Evolutionary conservation across 108 stramenopile genomes (phyloP).

Genomic region (Nitzschia sp.): DNA sequence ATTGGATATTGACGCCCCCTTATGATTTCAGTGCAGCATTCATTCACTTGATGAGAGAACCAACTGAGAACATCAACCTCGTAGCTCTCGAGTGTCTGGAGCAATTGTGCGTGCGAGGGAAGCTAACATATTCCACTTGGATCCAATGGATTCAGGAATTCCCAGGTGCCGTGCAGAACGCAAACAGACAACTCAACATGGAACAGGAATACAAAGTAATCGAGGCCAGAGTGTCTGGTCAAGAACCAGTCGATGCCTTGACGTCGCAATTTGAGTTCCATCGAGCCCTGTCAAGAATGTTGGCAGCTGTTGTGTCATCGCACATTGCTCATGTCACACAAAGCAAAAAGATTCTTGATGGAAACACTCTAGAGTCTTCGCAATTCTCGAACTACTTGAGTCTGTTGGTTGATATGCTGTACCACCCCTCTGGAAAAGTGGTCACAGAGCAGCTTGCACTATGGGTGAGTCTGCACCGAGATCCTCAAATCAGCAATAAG

Average conservation of each 20-base stretch:
- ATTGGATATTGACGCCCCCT: conserved; percentile 63
- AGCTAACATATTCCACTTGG: conserved; percentile 71
- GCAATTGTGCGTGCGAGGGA: conserved; percentile 64
- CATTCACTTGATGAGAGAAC: conserved; percentile 74
- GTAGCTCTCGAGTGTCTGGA: conserved; percentile 68
- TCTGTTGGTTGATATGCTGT: conserved; percentile 70
- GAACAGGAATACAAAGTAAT: conserved; percentile 41
- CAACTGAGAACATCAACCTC: conserved; percentile 59
- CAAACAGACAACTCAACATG: conserved; percentile 46
- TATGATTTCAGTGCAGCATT: conserved; percentile 69
- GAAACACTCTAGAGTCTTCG: conserved; percentile 5
- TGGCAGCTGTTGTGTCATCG: conserved; percentile 60
- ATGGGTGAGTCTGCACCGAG: conserved; percentile 72
- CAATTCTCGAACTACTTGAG: conserved; percentile 53
- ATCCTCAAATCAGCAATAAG: conserved; percentile 63
- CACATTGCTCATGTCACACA: conserved; percentile 72
- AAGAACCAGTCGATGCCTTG: conserved; percentile 41
- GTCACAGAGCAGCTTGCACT: conserved; percentile 69
- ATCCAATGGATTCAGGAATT: conserved; percentile 62
- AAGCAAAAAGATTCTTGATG: conserved; percentile 59
- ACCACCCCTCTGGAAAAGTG: conserved; percentile 77
- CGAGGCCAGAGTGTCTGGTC: conserved; percentile 19
- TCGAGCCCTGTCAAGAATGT: conserved; percentile 60
- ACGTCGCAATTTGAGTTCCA: conserved; percentile 73
- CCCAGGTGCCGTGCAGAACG: conserved; percentile 65